Evolutionary conservation across 2,329 filamentous ascomycete genomes (phyloP).

Genomic region (Stemphylium vesicarium): DNA sequence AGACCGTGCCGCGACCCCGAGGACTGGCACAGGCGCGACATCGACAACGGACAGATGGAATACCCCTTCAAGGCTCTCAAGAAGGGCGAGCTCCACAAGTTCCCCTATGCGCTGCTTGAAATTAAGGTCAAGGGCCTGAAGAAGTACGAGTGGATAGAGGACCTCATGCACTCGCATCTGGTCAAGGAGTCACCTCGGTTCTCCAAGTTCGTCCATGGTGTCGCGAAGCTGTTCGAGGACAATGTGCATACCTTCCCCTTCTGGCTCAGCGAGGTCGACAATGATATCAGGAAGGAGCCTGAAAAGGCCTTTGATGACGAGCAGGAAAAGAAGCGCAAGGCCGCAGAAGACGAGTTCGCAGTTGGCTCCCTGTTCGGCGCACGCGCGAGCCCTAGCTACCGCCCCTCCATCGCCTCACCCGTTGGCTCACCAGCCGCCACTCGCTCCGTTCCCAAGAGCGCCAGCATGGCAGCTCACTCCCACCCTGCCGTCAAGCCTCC

Average conservation of each 20-base stretch:
- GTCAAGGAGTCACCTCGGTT: conserved; percentile 89
- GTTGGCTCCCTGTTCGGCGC: conserved; percentile 84
- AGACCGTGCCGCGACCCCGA: conserved; percentile 88
- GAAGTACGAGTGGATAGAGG: conserved; percentile 83
- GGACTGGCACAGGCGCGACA: conserved; percentile 90
- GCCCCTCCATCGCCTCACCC: conserved; percentile 68
- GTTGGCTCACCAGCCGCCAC: conserved; percentile 63
- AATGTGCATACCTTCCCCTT: conserved; percentile 96
- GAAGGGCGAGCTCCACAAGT: conserved; percentile 87
- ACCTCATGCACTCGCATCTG: conserved; percentile 90
- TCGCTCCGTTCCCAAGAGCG: conserved; percentile 32
- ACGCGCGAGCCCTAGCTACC: conserved; percentile 52
- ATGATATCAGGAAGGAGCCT: conserved; percentile 91
- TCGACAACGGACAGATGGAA: conserved; percentile 80
- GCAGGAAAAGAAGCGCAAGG: conserved; percentile 79
- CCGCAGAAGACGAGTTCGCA: conserved; percentile 84
- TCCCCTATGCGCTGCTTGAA: conserved; percentile 89
- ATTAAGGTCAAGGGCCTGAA: conserved; percentile 80
- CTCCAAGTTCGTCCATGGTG: conserved; percentile 95
- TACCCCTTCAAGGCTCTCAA: conserved; percentile 89
- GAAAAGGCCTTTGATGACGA: conserved; percentile 90
- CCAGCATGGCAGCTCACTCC: conserved; percentile 27
- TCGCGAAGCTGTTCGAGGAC: conserved; percentile 89
- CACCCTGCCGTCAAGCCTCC: conserved; percentile 26
- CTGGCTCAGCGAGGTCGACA: conserved; percentile 91